A percentile compares a stretch with the other conserved stretches of the same genome.
These are phyloP conservation scores for Ophioceras dolichostomum DNA, from an alignment of 2,329 filamentous ascomycete genomes.

Conservation along the genomic window DNA sequence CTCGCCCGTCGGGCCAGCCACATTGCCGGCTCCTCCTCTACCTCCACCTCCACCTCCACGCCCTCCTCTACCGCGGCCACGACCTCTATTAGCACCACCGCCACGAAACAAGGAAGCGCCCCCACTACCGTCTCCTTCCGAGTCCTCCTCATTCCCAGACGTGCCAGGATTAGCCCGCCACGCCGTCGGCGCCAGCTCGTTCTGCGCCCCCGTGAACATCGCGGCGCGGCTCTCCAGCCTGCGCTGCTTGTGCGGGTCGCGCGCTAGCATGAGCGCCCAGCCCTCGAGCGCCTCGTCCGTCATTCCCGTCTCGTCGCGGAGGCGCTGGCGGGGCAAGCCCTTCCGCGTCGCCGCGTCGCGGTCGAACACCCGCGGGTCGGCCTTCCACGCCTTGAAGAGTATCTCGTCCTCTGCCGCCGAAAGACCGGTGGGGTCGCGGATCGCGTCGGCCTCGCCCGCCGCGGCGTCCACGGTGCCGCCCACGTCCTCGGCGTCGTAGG, in stretches of 20 bases:
- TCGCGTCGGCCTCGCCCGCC: slow-evolving; percentile 40
- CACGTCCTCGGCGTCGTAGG: slow-evolving; percentile 85
- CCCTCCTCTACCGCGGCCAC: slow-evolving; percentile 28
- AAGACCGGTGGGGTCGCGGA: slow-evolving; percentile 7
- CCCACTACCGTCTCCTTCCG: slow-evolving; percentile 28
- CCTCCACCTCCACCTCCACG: slow-evolving; percentile 34
- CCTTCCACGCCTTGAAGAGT: slow-evolving; percentile 62
- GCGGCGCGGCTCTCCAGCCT: slow-evolving; percentile 60
- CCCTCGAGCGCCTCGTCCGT: slow-evolving; percentile 91
- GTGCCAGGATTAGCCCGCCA: slow-evolving; percentile 45
- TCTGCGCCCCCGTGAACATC: slow-evolving; percentile 54
- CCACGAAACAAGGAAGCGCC: slow-evolving; percentile 16
- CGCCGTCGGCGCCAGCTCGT: slow-evolving; percentile 49
- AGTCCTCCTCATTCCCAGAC: slow-evolving; percentile 46
- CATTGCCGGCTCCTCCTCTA: slow-evolving; percentile 40
- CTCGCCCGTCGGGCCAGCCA: slow-evolving; percentile 54
- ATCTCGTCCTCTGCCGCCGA: slow-evolving; percentile 51
- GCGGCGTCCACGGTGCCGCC: slow-evolving; percentile 72
- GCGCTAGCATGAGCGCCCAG: slow-evolving; percentile 76
- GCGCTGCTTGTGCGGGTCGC: slow-evolving; percentile 57
- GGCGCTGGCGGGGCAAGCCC: slow-evolving; percentile 43
- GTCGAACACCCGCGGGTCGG: slow-evolving; percentile 52
- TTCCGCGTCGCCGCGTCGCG: slow-evolving; percentile 61
- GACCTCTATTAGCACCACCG: slow-evolving; percentile 15
- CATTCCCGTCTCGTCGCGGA: slow-evolving; percentile 73